Evolutionary conservation across 192 early-diverging fungal species (phyloP), one percentile per base, ranked within the genome.

Genomic region (Dissophora globulifera): DNA sequence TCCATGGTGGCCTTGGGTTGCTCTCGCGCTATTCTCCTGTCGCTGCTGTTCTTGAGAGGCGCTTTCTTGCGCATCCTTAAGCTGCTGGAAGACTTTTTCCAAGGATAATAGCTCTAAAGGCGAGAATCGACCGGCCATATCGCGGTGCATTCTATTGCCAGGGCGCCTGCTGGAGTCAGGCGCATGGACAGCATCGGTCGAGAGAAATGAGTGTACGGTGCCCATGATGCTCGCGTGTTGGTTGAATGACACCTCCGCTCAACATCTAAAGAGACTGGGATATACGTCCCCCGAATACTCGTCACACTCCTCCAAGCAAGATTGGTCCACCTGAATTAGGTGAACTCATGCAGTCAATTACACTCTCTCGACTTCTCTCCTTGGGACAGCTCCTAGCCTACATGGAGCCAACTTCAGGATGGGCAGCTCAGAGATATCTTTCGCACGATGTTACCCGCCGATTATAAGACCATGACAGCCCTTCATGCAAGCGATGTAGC

Each of bases 101-200:
- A 76, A 30, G 10, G 72, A 76, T 7, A 76, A 47, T 5, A 76
- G 25, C 43, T 76, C 72, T 6, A 76, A 26, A 17, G 61, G 58
- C 11, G 62, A 31, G 40, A 67, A 76, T 53, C 62, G 66, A n/a
- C 40, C 16, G 4, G 51, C 26, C 46, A 76, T 26, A 22, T 67
- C 63, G 22, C 49, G 19, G 1, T 67, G 58, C 16, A 76, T 38
- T 26, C 62, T 76, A 27, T 16, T 57, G 58, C 63, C 62, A 22
- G n/a, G 32, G 17, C 15, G 19, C 10, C 49, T 49, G 65, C 33
- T 27, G 42, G 26, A 9, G 22, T 30, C 22, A 22, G 50, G 13
- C 13, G 61, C 16, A 20, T 25, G 12, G 19, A 53, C 67, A 10
- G 38, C n/a, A 22, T 50, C 54, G 43, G 25, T 19, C 20, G 15